These are phyloP conservation scores for Russula dissimulans DNA, from an alignment of 768 basidiomycete species.

Conservation along the genomic window DNA sequence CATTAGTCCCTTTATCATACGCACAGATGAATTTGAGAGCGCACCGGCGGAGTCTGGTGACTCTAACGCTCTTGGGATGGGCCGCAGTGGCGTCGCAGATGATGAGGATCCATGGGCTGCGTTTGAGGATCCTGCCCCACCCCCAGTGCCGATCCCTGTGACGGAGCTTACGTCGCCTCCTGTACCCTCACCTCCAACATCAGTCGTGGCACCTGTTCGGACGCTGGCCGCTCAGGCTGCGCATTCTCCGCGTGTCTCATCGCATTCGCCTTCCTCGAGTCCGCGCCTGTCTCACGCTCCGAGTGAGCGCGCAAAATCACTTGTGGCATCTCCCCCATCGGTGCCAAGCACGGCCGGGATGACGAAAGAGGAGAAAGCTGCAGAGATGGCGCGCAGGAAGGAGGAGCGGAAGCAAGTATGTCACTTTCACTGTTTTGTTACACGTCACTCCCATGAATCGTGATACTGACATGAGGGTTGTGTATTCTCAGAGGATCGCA, in stretches of 20 bases:
- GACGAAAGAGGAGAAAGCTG: slow-evolving; percentile 87
- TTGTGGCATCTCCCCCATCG: slow-evolving; percentile 18
- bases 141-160: slow-evolving; percentile 11
- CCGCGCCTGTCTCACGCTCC: slow-evolving; percentile 5
- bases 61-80: slow-evolving; percentile 22
- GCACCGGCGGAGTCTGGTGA: slow-evolving; percentile 23
- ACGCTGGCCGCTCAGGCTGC: not conserved
- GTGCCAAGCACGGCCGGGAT: slow-evolving; percentile 36
- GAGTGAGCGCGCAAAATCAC: slow-evolving; percentile 21
- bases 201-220: not conserved
- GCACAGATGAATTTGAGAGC: slow-evolving; percentile 28
- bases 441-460: too few relatives aligned
- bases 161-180: slow-evolving; percentile 10
- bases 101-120: slow-evolving; percentile 21
- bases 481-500: slow-evolving; percentile 51
- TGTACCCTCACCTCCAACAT: not conserved
- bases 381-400: slow-evolving; percentile 85
- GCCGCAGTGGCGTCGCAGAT: slow-evolving; percentile 18
- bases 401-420: slow-evolving; percentile 85
- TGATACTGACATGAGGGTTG: not conserved
- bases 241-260: not conserved
- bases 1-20: not conserved
- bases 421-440: not conserved
- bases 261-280: not conserved
- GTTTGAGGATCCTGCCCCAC: slow-evolving; percentile 11